These are phyloP conservation scores for Candida morakotiae DNA, from an alignment of 805 yeast species.

Conservation along the genomic window DNA sequence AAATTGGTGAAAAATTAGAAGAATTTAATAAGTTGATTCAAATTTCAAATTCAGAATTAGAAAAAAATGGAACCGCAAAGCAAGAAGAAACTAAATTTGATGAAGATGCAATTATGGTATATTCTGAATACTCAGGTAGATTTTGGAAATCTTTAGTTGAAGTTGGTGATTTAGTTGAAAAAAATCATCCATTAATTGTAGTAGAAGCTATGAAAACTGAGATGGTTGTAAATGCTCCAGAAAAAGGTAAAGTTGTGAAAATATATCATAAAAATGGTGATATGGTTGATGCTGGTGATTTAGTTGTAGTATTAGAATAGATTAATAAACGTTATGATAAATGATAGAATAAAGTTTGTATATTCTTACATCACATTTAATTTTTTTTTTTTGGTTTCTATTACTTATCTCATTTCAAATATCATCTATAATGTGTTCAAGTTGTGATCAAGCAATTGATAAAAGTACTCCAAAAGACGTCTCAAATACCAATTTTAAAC, in stretches of 20 bases:
- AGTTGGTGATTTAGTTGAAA: constrained; percentile 70
- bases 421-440: neutral
- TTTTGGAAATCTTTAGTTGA: constrained; percentile 89
- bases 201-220: constrained; percentile 99
- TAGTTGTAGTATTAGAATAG: constrained; percentile 74
- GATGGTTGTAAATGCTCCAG: constrained; percentile 78
- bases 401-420: neutral
- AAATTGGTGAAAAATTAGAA: constrained; percentile 76
- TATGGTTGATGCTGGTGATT: constrained; percentile 95
- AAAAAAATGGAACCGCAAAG: constrained; percentile 41
- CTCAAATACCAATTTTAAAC: constrained; percentile 20
- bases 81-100: constrained; percentile 57
- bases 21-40: constrained; percentile 84
- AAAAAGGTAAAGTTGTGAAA: constrained; percentile 66
- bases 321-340: too few relatives aligned
- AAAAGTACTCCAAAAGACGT: neutral
- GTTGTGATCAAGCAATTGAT: neutral
- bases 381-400: neutral
- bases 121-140: constrained; percentile 95
- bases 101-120: constrained; percentile 74
- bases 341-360: too few relatives aligned
- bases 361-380: too few relatives aligned
- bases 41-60: constrained; percentile 72
- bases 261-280: constrained; percentile 83
- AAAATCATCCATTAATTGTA: constrained; percentile 78